phyloP scores from a whole-genome alignment of 441 rosid species.

The Capsella rubella region DNA sequence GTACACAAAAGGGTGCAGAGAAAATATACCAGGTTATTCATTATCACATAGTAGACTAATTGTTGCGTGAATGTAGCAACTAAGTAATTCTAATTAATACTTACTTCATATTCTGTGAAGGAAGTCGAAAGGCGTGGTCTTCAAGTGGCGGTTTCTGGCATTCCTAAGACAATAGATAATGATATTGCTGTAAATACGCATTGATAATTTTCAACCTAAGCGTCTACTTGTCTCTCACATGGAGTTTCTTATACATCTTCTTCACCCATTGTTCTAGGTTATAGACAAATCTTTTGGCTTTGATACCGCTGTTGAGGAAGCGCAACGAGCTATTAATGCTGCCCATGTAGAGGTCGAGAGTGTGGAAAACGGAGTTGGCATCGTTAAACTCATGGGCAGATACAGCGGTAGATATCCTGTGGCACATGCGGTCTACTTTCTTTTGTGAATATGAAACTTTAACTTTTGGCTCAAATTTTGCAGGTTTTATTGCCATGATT shows the following conservation, averaged over 20 bases:
- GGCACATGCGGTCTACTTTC: conserved; percentile 12
- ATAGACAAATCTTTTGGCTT: conserved; percentile 81
- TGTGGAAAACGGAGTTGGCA: conserved; percentile 78
- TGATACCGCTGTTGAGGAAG: conserved; percentile 82
- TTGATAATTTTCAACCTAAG: conserved; percentile 10
- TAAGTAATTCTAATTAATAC: conserved; percentile 8
- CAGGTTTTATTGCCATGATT: conserved; percentile 77
- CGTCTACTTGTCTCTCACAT: background rate
- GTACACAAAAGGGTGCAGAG: conserved; percentile 75
- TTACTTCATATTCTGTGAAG: conserved; percentile 50
- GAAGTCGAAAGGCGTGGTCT: conserved; percentile 83
- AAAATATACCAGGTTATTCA: conserved; percentile 58
- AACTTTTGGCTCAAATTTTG: conserved; percentile 15
- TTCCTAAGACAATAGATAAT: conserved; percentile 81
- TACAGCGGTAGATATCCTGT: conserved; percentile 61
- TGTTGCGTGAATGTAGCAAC: conserved; percentile 14
- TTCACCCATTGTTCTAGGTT: conserved; percentile 51
- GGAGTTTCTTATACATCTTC: conserved; percentile 27
- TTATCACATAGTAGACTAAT: conserved; percentile 1
- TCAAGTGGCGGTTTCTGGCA: conserved; percentile 74
- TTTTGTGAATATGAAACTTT: conserved; percentile 15
- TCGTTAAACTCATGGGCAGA: conserved; percentile 84
- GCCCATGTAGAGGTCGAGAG: conserved; percentile 85
- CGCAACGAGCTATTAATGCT: conserved; percentile 83
- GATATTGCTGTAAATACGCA: conserved; percentile 66